Conservation (phyloP, 2,329 filamentous ascomycete species). For the Trichoderma koningii region DNA sequence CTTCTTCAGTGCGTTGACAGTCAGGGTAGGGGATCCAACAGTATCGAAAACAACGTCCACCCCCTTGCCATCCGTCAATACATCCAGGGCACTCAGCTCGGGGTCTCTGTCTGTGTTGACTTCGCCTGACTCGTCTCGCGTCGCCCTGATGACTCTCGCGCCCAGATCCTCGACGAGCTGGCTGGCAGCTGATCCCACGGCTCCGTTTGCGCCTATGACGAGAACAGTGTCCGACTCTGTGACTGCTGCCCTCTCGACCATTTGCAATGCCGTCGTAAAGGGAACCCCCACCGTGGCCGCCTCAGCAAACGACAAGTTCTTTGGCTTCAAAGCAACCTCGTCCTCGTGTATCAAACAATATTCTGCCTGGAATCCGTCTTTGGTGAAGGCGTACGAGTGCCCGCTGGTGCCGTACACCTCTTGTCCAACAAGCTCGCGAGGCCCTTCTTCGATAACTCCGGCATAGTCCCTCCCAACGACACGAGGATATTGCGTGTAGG, state of each 20-base stretch:
- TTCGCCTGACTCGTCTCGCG: constrained; percentile 9
- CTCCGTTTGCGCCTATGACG: constrained; percentile 20
- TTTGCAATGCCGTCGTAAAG: constrained; percentile 27
- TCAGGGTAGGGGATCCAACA: constrained; percentile 13
- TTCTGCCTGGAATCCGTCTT: constrained; percentile 27
- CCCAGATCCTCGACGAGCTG: constrained; percentile 15
- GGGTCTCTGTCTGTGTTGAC: constrained; percentile 20
- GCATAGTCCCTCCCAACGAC: constrained; percentile 27
- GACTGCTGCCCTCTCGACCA: constrained; percentile 20
- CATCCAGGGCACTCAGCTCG: constrained; percentile 7
- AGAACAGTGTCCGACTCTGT: constrained; percentile 21
- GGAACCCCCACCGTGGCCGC: constrained; percentile 26
- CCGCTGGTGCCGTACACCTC: constrained; percentile 28
- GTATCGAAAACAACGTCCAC: constrained; percentile 23
- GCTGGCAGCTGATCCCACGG: constrained; percentile 15
- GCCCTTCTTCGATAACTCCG: constrained; percentile 26
- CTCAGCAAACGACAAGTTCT: constrained; percentile 22
- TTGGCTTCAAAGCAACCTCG: constrained; percentile 24
- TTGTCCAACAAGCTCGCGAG: constrained; percentile 17
- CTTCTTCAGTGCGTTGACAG: background rate
- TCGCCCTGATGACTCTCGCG: constrained; percentile 17
- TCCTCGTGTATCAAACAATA: constrained; percentile 23
- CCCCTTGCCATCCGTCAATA: constrained; percentile 9
- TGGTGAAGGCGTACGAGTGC: constrained; percentile 24
- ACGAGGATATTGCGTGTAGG: constrained; percentile 25